Percentiles rank a stretch among this genome's conserved stretches.
These are phyloP conservation scores for Byssothecium circinans DNA, from an alignment of 2,329 filamentous ascomycete species.

Conservation along the genomic window DNA sequence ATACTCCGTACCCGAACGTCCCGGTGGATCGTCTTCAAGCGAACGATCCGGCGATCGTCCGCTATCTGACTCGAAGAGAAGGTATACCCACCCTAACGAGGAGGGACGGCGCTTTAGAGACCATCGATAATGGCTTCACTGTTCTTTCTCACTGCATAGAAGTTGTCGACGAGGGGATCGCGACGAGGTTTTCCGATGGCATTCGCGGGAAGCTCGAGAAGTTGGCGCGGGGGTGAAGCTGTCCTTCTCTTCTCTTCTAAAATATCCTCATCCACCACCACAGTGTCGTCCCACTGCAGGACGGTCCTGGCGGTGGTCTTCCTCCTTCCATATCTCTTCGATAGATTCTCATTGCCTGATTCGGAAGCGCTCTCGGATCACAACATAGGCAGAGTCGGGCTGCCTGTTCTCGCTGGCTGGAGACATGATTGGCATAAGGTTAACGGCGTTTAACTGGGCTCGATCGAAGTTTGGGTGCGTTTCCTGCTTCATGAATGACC, in stretches of 20 bases:
- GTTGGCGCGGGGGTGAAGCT: slow-evolving; percentile 38
- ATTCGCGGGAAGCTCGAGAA: slow-evolving; percentile 57
- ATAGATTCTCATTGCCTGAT: slow-evolving; percentile 18
- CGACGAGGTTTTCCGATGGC: slow-evolving; percentile 57
- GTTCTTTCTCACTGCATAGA: slow-evolving; percentile 57
- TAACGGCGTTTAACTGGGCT: background rate
- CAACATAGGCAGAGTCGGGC: background rate
- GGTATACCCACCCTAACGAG: slow-evolving; percentile 56
- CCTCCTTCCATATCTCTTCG: slow-evolving; percentile 13
- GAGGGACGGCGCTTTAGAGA: slow-evolving; percentile 51
- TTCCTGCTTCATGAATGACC: background rate
- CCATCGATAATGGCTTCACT: slow-evolving; percentile 52
- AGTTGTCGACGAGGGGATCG: slow-evolving; percentile 55
- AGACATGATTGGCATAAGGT: background rate
- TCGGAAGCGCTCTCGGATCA: slow-evolving; percentile 18
- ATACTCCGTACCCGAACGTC: slow-evolving; percentile 44
- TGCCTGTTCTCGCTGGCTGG: background rate
- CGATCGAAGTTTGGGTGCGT: background rate
- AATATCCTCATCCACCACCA: background rate
- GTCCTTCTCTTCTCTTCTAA: slow-evolving; percentile 4
- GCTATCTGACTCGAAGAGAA: slow-evolving; percentile 57
- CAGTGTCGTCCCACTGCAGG: background rate
- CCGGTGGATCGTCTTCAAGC: slow-evolving; percentile 54
- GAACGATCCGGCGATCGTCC: slow-evolving; percentile 55
- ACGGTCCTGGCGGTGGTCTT: background rate